Conservation (phyloP, 225 moss, liverwort and hornwort genomes). For the Neckera pumila region DNA sequence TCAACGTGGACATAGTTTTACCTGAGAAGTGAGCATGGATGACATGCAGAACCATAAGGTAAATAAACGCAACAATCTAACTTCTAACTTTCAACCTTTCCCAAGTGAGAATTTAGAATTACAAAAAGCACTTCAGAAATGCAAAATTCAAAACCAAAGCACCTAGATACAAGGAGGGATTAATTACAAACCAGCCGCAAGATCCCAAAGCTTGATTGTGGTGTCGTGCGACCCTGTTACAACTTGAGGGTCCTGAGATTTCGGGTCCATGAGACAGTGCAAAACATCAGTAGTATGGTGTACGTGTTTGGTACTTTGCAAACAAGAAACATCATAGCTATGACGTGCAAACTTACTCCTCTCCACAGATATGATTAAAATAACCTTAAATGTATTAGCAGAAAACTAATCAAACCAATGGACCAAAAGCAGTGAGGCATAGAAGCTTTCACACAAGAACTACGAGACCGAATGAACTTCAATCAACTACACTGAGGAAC, state of each 20-base stretch:
- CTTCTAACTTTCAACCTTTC: background rate
- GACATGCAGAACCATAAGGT: background rate
- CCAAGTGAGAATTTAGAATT: background rate
- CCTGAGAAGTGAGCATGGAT: slow-evolving; percentile 34
- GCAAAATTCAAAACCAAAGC: background rate
- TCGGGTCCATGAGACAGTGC: background rate
- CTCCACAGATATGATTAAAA: background rate
- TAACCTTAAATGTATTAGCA: background rate
- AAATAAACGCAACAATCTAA: background rate
- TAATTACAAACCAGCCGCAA: slow-evolving; percentile 72
- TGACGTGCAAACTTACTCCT: background rate
- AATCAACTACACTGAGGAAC: background rate
- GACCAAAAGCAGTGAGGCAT: background rate
- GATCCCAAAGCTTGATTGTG: slow-evolving; percentile 99
- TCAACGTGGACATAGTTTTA: slow-evolving; percentile 91
- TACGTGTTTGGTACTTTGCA: background rate
- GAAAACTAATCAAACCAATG: background rate
- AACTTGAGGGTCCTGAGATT: slow-evolving; percentile 89
- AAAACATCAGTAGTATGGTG: background rate
- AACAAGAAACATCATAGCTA: background rate
- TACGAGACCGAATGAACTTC: background rate
- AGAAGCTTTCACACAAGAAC: background rate
- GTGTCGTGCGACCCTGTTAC: slow-evolving; percentile 98
- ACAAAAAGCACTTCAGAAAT: background rate
- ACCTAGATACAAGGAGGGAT: background rate